Conservation (phyloP, 345 rosid species). For the Eucalyptus coolabah region DNA sequence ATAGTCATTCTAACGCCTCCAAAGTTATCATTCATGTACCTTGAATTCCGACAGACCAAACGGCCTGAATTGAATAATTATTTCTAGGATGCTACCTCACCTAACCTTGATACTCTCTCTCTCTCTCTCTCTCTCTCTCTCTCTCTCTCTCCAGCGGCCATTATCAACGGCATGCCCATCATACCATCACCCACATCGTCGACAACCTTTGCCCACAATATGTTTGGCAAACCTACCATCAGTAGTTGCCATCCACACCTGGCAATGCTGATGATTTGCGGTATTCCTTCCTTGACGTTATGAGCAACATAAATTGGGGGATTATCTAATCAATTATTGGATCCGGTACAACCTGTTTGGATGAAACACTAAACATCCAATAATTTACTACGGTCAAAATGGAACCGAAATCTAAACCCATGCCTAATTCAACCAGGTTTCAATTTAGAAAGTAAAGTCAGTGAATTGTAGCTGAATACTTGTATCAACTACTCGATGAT, state of each 20-base stretch:
- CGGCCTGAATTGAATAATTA: not conserved
- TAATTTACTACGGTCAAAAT: accelerated
- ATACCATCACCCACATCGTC: not conserved
- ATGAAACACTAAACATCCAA: not conserved
- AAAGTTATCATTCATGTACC: not conserved
- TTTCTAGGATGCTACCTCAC: not conserved
- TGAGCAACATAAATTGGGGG: not conserved
- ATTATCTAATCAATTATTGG: not conserved
- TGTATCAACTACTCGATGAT: not conserved
- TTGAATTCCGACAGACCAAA: not conserved
- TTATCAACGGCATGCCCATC: not conserved
- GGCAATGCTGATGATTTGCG: not conserved
- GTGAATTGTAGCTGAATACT: not conserved
- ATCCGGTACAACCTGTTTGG: not conserved
- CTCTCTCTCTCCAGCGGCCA: not conserved
- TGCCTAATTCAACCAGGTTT: not conserved
- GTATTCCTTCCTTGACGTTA: not conserved
- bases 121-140: no score
- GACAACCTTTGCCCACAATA: not conserved
- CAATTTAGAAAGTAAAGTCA: not conserved
- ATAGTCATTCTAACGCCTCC: not conserved
- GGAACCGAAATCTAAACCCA: not conserved
- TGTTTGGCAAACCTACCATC: not conserved
- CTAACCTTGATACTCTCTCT: not conserved
- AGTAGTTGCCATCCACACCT: not conserved